Conservation (phyloP, 2,329 filamentous ascomycete species). For the Colletotrichum tropicicola region DNA sequence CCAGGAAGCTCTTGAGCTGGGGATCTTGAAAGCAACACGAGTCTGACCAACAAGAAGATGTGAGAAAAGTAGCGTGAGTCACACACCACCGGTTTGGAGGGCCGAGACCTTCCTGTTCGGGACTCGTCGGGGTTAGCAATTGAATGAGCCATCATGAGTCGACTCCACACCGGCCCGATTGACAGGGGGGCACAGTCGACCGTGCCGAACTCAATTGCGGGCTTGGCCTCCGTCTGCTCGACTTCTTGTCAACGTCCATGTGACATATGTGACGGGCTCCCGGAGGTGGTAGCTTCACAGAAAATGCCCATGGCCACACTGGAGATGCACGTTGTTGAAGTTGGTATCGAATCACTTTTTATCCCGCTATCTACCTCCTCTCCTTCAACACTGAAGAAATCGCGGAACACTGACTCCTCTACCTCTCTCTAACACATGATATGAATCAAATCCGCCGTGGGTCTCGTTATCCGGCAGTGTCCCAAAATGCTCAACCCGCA, state of each 20-base stretch:
- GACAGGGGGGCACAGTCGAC: conserved; percentile 1
- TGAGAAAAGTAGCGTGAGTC: conserved; percentile 7
- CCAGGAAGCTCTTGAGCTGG: not conserved
- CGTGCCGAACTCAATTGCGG: conserved; percentile 3
- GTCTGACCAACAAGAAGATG: not conserved
- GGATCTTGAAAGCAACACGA: not conserved
- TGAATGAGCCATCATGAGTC: conserved; percentile 23
- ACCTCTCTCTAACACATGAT: conserved; percentile 13
- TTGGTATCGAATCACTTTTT: conserved; percentile 30
- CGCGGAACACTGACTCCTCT: not conserved
- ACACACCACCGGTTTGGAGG: not conserved
- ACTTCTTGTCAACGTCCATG: not conserved
- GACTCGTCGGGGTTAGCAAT: conserved; percentile 3
- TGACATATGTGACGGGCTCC: not conserved
- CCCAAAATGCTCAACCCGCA: conserved; percentile 26
- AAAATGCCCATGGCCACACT: not conserved
- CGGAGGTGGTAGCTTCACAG: no score
- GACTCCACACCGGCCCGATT: not conserved
- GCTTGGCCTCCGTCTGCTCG: not conserved
- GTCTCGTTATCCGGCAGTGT: conserved; percentile 20
- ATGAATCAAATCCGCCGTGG: conserved; percentile 20
- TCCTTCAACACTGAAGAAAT: not conserved
- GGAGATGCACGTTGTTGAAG: conserved; percentile 1
- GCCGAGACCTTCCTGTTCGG: conserved; percentile 18
- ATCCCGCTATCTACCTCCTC: conserved; percentile 1